phyloP scores from a whole-genome alignment of 129 eudicot species.

The Solidago caesia region DNA sequence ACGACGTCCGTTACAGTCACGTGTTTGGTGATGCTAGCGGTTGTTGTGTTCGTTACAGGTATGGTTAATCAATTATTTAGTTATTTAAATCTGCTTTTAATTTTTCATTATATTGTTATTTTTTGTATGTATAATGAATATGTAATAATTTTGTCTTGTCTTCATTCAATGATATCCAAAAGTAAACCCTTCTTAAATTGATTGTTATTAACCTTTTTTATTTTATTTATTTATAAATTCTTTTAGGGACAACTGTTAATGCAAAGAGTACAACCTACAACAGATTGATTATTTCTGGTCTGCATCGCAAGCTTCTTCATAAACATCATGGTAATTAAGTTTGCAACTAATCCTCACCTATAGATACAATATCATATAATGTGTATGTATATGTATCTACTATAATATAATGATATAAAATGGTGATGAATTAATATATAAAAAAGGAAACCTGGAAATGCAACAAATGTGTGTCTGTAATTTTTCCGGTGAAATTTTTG shows the following conservation, averaged over 20 bases:
- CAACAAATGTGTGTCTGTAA: constrained; percentile 29
- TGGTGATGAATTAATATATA: background rate
- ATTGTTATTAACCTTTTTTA: too few species aligned
- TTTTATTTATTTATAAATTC: too few species aligned
- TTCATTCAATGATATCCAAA: background rate
- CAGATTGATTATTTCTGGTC: constrained; percentile 21
- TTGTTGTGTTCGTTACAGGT: constrained; percentile 52
- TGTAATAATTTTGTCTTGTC: background rate
- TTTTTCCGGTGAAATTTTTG: constrained; percentile 28
- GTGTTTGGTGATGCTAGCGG: constrained; percentile 33
- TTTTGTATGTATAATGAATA: background rate
- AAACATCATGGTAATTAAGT: constrained; percentile 37
- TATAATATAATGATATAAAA: background rate
- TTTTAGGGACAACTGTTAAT: constrained; percentile 6
- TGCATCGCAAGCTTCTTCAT: constrained; percentile 68
- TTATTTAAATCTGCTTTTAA: constrained; percentile 23
- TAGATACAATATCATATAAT: background rate
- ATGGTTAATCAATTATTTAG: constrained; percentile 22
- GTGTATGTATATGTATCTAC: background rate
- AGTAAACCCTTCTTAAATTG: too few species aligned
- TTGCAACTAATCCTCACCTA: background rate
- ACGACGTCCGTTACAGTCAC: constrained; percentile 27
- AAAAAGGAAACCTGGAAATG: constrained; percentile 11
- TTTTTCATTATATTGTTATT: background rate
- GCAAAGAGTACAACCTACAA: constrained; percentile 22